Evolutionary conservation across 2,329 filamentous ascomycete species (phyloP).

Genomic region (Colletotrichum spinosum): DNA sequence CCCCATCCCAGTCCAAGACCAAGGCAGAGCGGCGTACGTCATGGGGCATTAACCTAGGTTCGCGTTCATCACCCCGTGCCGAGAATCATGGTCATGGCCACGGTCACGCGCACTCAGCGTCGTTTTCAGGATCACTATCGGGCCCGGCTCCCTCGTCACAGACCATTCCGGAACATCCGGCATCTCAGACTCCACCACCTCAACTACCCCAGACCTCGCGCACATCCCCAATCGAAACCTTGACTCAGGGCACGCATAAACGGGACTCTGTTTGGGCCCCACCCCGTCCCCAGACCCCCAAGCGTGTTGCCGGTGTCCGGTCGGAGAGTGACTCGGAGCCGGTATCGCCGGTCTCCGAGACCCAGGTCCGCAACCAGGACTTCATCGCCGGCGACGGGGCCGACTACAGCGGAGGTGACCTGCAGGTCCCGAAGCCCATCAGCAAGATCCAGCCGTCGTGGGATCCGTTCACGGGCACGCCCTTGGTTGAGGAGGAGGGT

Average conservation of each 20-base stretch:
- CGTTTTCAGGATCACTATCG: slow-evolving; percentile 24
- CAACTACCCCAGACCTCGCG: slow-evolving; percentile 40
- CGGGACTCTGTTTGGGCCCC: slow-evolving; percentile 37
- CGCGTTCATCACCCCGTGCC: slow-evolving; percentile 44
- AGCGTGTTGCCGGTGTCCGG: slow-evolving; percentile 38
- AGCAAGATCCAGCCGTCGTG: slow-evolving; percentile 49
- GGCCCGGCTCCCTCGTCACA: slow-evolving; percentile 22
- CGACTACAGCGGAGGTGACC: slow-evolving; percentile 25
- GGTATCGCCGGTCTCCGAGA: slow-evolving; percentile 49
- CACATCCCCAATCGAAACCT: slow-evolving; percentile 39
- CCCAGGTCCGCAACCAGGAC: slow-evolving; percentile 32
- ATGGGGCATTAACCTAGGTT: slow-evolving; percentile 55
- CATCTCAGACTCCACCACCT: slow-evolving; percentile 33
- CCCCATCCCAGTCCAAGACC: slow-evolving; percentile 50
- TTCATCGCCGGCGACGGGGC: slow-evolving; percentile 34
- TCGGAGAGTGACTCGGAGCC: slow-evolving; percentile 43
- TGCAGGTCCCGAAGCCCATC: slow-evolving; percentile 45
- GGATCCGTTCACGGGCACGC: slow-evolving; percentile 49
- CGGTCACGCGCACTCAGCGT: slow-evolving; percentile 25
- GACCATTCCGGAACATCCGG: slow-evolving; percentile 32
- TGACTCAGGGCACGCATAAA: slow-evolving; percentile 32
- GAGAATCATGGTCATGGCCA: slow-evolving; percentile 38
- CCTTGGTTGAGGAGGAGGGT: slow-evolving; percentile 51
- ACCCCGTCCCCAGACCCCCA: slow-evolving; percentile 35
- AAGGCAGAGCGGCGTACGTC: slow-evolving; percentile 57